Percentiles rank a stretch among this genome's conserved stretches.
Evolutionary conservation across 2,329 filamentous ascomycete species (phyloP).

Genomic region (Scedosporium minutisporum): DNA sequence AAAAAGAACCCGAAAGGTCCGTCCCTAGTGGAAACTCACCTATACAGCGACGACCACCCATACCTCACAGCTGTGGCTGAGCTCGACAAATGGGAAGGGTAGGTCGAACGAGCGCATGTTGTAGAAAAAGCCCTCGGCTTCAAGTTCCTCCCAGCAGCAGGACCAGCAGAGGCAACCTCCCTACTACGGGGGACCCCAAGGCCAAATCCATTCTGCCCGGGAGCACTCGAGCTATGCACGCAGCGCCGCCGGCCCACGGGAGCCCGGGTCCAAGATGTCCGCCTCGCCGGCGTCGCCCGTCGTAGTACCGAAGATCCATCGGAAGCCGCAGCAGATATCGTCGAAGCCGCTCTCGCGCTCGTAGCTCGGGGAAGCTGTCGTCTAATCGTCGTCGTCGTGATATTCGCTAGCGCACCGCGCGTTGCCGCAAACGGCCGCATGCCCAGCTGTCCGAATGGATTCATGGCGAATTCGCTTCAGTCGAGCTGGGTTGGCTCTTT

Average conservation of each 20-base stretch:
- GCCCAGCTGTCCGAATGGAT: slow-evolving; percentile 1
- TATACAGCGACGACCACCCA: background rate
- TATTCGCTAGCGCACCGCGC: background rate
- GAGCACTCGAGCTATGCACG: background rate
- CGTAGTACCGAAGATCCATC: background rate
- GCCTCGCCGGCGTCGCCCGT: background rate
- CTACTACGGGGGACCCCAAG: background rate
- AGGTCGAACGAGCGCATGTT: background rate
- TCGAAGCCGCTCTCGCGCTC: background rate
- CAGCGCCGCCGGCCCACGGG: background rate
- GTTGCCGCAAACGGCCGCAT: background rate
- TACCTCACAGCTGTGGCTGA: background rate
- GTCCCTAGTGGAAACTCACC: background rate
- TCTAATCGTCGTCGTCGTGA: background rate
- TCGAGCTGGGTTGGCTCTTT: background rate
- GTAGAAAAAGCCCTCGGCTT: background rate
- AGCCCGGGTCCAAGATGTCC: too few relatives aligned
- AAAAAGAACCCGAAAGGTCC: background rate
- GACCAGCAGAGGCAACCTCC: background rate
- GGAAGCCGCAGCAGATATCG: background rate
- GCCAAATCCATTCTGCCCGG: background rate
- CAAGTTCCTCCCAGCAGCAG: too few relatives aligned
- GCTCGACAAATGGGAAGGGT: background rate
- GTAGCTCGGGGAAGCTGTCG: background rate
- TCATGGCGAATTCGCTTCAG: background rate